Percentiles rank a stretch among this genome's conserved stretches.
phyloP scores from a whole-genome alignment of 257 asterid species.

The Leonotis leonurus region DNA sequence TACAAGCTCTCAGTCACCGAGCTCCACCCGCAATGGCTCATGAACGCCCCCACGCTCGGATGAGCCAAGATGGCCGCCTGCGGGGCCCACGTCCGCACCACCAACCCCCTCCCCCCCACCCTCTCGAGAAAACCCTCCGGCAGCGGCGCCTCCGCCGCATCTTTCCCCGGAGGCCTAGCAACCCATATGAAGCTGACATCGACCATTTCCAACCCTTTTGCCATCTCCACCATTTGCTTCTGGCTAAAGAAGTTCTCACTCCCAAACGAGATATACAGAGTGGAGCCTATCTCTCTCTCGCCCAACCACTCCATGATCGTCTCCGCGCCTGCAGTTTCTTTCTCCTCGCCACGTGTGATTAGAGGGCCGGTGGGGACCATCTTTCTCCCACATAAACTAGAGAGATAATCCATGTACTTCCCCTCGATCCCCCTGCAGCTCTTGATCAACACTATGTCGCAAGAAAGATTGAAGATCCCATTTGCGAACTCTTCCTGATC shows the following conservation, averaged over 20 bases:
- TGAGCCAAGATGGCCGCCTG: slow-evolving; percentile 7
- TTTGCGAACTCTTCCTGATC: not conserved
- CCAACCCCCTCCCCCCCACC: not conserved
- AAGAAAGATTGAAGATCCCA: slow-evolving; percentile 2
- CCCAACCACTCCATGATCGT: not conserved
- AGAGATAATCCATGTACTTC: slow-evolving; percentile 5
- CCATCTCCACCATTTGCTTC: not conserved
- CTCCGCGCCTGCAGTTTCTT: not conserved
- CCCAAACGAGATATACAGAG: slow-evolving; percentile 9
- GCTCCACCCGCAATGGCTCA: slow-evolving; percentile 17
- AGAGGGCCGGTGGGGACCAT: slow-evolving; percentile 1
- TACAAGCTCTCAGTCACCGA: not conserved
- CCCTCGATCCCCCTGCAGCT: not conserved
- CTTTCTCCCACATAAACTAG: not conserved
- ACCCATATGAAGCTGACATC: slow-evolving; percentile 6
- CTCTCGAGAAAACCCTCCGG: not conserved
- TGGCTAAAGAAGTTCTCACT: slow-evolving; percentile 1
- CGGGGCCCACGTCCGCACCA: not conserved
- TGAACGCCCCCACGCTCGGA: slow-evolving; percentile 1
- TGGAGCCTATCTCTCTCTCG: not conserved
- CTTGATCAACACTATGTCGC: slow-evolving; percentile 1
- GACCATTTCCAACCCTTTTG: slow-evolving; percentile 6
- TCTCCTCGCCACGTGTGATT: not conserved
- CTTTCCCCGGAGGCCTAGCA: not conserved
- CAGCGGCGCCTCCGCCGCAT: not conserved